Evolutionary conservation across 371 early-diverging fungal species (phyloP), one percentile per base, ranked within the genome.

Genomic region (Lichtheimia ramosa): DNA sequence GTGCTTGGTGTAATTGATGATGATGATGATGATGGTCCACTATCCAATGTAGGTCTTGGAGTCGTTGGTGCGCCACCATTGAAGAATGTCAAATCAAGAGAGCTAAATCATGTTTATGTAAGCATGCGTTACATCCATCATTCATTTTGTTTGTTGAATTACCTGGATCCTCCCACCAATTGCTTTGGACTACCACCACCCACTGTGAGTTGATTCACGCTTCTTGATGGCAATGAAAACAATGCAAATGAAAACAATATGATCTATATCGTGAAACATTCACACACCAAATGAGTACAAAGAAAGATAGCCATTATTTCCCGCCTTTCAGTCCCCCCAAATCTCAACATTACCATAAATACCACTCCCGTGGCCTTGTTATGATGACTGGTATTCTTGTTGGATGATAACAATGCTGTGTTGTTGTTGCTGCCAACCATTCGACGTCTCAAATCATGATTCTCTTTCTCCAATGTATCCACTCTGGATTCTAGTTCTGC

Each of bases 211-310:
- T 71, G 80, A 54, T 74, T 73, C 3, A 75, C 46, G 3, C 65
- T 66, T 58, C 77, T 61, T 12, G 79, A 68, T 12, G 85, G 85
- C 51, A 85, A 52, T 66, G 85, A 76, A 72, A 85, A 82, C 68
- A 83, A 49, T 59, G 81, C 82, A 78, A 80, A 78, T 52, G 86
- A 82, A 70, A 87, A 80, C 53, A 90, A 70, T 57, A 88, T 72
- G 69, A 82, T 83, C 85, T 84, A 61, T 43, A 16, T 43, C 16
- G 21, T 21, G 21, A 46, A 46, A 46, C 46, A 50, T 16, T 41
- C 18, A 25, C 43, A 69, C 51, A n/a, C 61, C 55, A 67, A 68
- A 15, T 16, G 39, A 27, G 21, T 34, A 34, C 34, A 34, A 27
- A 27, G 27, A 27, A 27, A 27, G 7, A 34, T 34, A 34, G 34